Percentiles rank a stretch among this genome's conserved stretches.
Conservation (phyloP, 345 rosid genomes). For the Bruguiera parviflora region DNA sequence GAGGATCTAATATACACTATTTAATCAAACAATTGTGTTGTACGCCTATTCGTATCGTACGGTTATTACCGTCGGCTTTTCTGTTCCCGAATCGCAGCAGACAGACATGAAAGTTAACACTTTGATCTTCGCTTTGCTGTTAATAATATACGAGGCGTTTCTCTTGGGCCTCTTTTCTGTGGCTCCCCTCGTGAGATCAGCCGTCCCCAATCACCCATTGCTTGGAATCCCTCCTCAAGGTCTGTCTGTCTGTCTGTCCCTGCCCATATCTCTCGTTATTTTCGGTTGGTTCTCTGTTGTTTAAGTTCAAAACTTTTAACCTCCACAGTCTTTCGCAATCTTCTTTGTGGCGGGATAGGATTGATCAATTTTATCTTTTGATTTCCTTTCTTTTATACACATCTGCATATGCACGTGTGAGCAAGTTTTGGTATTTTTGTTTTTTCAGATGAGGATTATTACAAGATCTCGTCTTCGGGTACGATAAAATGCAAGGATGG, state of each 20-base stretch:
- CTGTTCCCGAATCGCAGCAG: no score
- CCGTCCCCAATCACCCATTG: constrained; percentile 45
- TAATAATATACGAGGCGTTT: constrained; percentile 13
- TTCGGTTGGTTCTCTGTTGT: no score
- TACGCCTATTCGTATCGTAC: no score
- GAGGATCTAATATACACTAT: no score
- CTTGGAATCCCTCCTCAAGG: constrained; percentile 91
- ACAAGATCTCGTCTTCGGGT: constrained; percentile 51
- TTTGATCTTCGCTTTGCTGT: constrained; percentile 4
- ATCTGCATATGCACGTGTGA: not conserved
- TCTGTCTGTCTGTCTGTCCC: constrained; percentile 9
- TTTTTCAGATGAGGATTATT: constrained; percentile 65
- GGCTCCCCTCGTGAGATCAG: constrained; percentile 43
- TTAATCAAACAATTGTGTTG: no score
- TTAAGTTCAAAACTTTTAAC: no score
- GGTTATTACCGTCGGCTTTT: no score
- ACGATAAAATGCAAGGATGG: constrained; percentile 74
- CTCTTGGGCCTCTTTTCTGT: constrained; percentile 25
- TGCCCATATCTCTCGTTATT: not conserved
- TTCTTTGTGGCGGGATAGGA: no score
- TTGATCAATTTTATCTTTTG: no score
- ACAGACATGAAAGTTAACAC: constrained; percentile 37
- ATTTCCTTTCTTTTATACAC: not conserved
- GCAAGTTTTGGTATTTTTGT: not conserved
- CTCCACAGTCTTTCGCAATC: no score